Conservation (phyloP, 352 stramenopile species). For the Lagenidium sp. region DNA sequence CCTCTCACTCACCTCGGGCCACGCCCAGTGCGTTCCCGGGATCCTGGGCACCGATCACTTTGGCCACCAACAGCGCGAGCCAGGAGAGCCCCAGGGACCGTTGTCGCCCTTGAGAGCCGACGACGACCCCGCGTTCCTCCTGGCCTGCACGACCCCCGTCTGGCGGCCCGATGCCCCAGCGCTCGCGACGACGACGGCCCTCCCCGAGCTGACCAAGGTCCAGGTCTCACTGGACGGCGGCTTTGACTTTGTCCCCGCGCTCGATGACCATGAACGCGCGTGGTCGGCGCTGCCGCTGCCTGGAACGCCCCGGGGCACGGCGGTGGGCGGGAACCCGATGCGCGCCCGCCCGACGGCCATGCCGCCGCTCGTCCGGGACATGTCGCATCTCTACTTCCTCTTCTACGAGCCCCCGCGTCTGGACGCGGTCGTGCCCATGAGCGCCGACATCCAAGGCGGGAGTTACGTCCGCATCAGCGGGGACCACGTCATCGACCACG, state of each 20-base stretch:
- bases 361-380: slow-evolving; percentile 32
- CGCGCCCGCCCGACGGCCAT: too few relatives aligned
- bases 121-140: slow-evolving; percentile 28
- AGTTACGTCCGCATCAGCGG: slow-evolving; percentile 57
- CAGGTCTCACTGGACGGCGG: slow-evolving; percentile 64
- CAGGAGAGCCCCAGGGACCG: not conserved
- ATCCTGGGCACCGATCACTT: slow-evolving; percentile 9
- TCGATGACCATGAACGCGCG: slow-evolving; percentile 12
- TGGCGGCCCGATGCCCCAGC: slow-evolving; percentile 29
- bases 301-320: too few relatives aligned
- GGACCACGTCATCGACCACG: slow-evolving; percentile 55
- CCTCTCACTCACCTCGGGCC: slow-evolving; percentile 17
- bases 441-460: slow-evolving; percentile 49
- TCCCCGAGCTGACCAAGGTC: slow-evolving; percentile 55
- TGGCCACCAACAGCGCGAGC: too few relatives aligned
- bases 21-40: slow-evolving; percentile 13
- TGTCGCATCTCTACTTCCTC: slow-evolving; percentile 68
- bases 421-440: slow-evolving; percentile 39
- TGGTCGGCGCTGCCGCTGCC: not conserved
- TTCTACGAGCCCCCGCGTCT: slow-evolving; percentile 59
- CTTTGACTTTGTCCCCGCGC: slow-evolving; percentile 32
- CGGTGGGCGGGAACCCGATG: too few relatives aligned
- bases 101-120: too few relatives aligned
- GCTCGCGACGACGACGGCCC: too few relatives aligned
- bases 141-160: slow-evolving; percentile 31